Percentiles rank a stretch among this genome's conserved stretches.
phyloP scores from a whole-genome alignment of 495 filamentous ascomycete genomes.

The Penicillium odoratum region DNA sequence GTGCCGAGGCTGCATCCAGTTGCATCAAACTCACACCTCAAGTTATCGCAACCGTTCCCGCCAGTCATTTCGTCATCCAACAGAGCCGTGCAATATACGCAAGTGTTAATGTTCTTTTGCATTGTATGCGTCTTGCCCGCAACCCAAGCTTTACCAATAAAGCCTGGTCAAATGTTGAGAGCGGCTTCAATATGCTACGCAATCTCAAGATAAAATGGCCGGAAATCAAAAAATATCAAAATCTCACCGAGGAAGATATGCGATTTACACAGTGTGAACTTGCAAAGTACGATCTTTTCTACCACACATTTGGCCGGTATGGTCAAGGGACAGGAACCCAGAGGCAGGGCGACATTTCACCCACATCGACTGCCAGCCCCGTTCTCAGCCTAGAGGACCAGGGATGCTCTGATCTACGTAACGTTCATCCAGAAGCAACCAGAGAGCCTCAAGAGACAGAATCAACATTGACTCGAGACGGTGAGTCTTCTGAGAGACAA shows the following conservation, averaged over 20 bases:
- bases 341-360: neutral
- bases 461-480: neutral
- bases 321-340: neutral
- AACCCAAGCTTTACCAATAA: slow-evolving; percentile 12
- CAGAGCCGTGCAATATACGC: slow-evolving; percentile 15
- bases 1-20: slow-evolving; percentile 15
- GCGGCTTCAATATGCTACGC: slow-evolving; percentile 11
- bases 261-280: slow-evolving; percentile 8
- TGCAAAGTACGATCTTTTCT: slow-evolving; percentile 6
- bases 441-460: neutral
- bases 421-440: neutral
- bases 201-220: slow-evolving; percentile 18
- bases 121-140: slow-evolving; percentile 15
- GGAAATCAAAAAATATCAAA: slow-evolving; percentile 17
- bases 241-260: slow-evolving; percentile 12
- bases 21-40: slow-evolving; percentile 16
- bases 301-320: slow-evolving; percentile 4
- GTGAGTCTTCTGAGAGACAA: neutral
- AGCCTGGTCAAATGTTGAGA: slow-evolving; percentile 16
- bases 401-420: neutral
- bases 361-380: neutral
- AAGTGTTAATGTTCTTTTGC: slow-evolving; percentile 11
- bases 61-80: slow-evolving; percentile 15
- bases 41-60: slow-evolving; percentile 15
- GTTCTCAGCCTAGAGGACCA: neutral